Conservation (phyloP, 768 basidiomycete species). For the Kwoniella dendrophila region DNA sequence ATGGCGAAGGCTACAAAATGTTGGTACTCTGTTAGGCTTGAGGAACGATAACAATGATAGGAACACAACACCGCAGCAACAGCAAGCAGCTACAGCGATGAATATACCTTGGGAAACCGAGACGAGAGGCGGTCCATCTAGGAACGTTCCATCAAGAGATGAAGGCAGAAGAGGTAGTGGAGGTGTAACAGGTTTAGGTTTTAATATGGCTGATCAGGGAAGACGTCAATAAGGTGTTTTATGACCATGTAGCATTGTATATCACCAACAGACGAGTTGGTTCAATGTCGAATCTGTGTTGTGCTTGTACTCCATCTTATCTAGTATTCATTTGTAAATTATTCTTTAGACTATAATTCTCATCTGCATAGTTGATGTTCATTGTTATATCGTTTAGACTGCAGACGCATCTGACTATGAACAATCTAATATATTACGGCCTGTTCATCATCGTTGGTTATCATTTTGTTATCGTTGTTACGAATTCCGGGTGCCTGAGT, state of each 20-base stretch:
- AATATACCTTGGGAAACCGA: constrained; percentile 9
- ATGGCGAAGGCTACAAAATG: constrained; percentile 21
- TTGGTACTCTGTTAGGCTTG: constrained; percentile 20
- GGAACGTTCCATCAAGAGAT: background rate
- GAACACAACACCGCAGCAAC: background rate
- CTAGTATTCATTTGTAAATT: too few relatives aligned
- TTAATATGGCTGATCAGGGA: constrained; percentile 13
- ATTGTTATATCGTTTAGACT: too few relatives aligned
- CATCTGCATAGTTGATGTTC: too few relatives aligned
- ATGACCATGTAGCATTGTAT: too few relatives aligned
- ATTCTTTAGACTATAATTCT: too few relatives aligned
- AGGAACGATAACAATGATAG: constrained; percentile 5
- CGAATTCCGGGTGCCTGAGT: background rate
- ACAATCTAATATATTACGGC: background rate
- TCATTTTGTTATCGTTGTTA: background rate
- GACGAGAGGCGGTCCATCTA: constrained; percentile 2
- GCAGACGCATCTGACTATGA: too few relatives aligned
- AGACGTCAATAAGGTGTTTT: background rate
- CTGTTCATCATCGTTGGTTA: background rate
- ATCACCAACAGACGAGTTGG: background rate
- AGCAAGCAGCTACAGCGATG: background rate
- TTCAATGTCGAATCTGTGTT: too few relatives aligned
- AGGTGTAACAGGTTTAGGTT: constrained; percentile 19
- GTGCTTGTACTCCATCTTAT: too few relatives aligned
- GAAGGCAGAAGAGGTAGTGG: constrained; percentile 13